Base-by-base conservation (phyloP, 2,329 filamentous ascomycete genomes). In the Paraconiothyrium brasiliense region DNA sequence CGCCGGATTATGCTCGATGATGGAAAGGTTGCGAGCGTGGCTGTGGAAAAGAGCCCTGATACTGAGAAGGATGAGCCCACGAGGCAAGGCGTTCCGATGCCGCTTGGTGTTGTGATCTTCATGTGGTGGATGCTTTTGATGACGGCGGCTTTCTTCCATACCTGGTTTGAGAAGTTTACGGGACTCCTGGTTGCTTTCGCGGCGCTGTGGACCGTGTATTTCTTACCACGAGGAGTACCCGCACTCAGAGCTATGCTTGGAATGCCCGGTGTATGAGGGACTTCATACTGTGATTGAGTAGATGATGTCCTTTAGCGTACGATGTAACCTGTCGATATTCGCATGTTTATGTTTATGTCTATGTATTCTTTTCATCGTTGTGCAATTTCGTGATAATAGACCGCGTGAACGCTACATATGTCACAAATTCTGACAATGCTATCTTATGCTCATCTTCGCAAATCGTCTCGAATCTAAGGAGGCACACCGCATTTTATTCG, bases 121-220 rank as follows among this genome's bases (percentile, higher is more conserved):
- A 92, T 90, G 74, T 87, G 90, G 83, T 98, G 95, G 92, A 99
- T 99, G 95, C 80, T 99, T 76, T 84, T 98, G 63, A 99, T 99
- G 95, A 99, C 95, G 44, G 94, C 94, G 2, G 94, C 96, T 43
- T 99, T 94, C 84, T 99, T 99, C 74, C 95, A 99, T 79, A 99
- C 95, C 0, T 98, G 94, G 94, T 90, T 96, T 71, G 95, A 99
- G 83, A 99, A 98, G 90, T 81, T 84, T 55, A 84, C 83, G 16
- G 83, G 83, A 0, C 68, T 84, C 55, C 24, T 82, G n/a, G 82
- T 84, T 24, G 83, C 82, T 1, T 83, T 83, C 64, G 65, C 66
- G 14, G 80, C 78, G 9, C 66, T 85, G 16, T 84, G 80, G 66
- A 60, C 71, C 2, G 78, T 84, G 6, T 85, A 85, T 67, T 84